A percentile compares a stretch with the other conserved stretches of the same genome.
Evolutionary conservation across 164 flowering plant species (phyloP).

Genomic region (Magnolia sinica): DNA sequence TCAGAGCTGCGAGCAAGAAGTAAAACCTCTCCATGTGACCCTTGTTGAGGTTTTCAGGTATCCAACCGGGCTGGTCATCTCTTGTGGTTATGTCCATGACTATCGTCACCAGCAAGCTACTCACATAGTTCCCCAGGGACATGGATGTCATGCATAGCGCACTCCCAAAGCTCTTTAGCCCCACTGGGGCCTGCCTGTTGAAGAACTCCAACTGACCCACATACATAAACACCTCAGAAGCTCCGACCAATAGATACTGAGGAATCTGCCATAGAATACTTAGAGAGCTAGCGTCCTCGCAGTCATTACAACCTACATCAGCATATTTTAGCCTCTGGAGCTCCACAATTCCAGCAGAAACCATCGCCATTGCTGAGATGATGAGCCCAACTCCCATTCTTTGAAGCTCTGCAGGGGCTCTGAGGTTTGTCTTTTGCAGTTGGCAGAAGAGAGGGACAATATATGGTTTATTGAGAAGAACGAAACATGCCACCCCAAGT

Average conservation of each 20-base stretch:
- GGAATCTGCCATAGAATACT: conserved; percentile 92
- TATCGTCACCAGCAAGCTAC: conserved; percentile 68
- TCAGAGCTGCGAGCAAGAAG: conserved; percentile 72
- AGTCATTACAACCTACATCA: conserved; percentile 38
- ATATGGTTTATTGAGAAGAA: conserved; percentile 61
- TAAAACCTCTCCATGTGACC: conserved; percentile 82
- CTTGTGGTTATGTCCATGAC: conserved; percentile 70
- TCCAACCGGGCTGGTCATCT: conserved; percentile 76
- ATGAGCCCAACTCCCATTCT: conserved; percentile 88
- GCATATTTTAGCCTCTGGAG: conserved; percentile 62
- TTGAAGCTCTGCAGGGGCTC: conserved; percentile 75
- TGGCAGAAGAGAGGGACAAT: conserved; percentile 53
- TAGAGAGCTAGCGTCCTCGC: conserved; percentile 67
- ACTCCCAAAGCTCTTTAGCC: conserved; percentile 85
- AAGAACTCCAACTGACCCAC: conserved; percentile 90
- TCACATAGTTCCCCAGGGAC: conserved; percentile 79
- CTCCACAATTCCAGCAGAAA: conserved; percentile 79
- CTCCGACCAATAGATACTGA: conserved; percentile 75
- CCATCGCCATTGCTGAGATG: conserved; percentile 75
- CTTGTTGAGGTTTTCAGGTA: conserved; percentile 78
- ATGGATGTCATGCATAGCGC: conserved; percentile 92
- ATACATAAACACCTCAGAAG: conserved; percentile 75
- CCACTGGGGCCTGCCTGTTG: conserved; percentile 82
- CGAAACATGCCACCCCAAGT: conserved; percentile 69
- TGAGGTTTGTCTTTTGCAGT: conserved; percentile 33